Conservation (phyloP, 1,284 basidiomycete genomes). For the Leccinum brunneo-olivaceum region DNA sequence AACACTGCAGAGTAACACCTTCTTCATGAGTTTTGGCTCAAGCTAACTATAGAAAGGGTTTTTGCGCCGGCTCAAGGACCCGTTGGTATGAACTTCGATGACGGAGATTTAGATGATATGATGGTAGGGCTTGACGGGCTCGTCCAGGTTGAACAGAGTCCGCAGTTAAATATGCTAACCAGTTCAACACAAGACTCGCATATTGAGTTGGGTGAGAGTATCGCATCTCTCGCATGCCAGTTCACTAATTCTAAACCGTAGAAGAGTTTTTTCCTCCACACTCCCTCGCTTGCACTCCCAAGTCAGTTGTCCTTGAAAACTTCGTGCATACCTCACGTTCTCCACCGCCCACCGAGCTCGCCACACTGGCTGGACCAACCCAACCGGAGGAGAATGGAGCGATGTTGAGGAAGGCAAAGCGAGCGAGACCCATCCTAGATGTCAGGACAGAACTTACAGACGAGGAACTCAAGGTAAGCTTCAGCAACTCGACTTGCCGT, state of each 20-base stretch:
- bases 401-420: constrained; percentile 34
- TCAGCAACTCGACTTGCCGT: background rate
- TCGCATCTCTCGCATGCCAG: background rate
- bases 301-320: constrained; percentile 10
- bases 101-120: constrained; percentile 10
- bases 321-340: constrained; percentile 26
- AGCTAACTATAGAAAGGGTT: constrained; percentile 17
- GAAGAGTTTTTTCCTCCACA: constrained; percentile 15
- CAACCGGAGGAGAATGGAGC: constrained; percentile 20
- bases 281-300: constrained; percentile 7
- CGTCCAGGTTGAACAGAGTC: background rate
- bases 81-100: constrained; percentile 13
- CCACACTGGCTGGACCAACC: background rate
- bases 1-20: constrained; percentile 12
- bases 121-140: constrained; percentile 4
- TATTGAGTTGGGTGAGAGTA: constrained; percentile 9
- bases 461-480: constrained; percentile 61
- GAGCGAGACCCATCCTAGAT: constrained; percentile 47
- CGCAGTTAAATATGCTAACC: background rate
- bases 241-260: constrained; percentile 3
- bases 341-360: constrained; percentile 1
- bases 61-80: constrained; percentile 11
- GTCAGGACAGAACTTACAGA: constrained; percentile 69
- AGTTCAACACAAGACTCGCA: constrained; percentile 2
- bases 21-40: background rate